A percentile compares a stretch with the other conserved stretches of the same genome.
Conservation (phyloP, 495 filamentous ascomycete genomes). For the Xylaria acuta region DNA sequence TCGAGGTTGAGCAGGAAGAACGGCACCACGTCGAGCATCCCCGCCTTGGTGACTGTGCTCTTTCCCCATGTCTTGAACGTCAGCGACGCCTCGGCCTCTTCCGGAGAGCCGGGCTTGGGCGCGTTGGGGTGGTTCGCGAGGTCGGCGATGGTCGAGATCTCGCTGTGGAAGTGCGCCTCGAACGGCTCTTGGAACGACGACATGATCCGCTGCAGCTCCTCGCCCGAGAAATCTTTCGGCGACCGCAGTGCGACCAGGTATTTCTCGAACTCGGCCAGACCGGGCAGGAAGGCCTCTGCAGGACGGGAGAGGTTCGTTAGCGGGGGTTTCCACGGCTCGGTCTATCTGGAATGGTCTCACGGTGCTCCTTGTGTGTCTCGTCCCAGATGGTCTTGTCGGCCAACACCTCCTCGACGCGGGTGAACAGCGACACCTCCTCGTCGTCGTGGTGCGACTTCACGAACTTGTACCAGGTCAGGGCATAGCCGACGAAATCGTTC, state of each 20-base stretch:
- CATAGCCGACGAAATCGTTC: conserved; percentile 59
- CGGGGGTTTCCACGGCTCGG: background rate
- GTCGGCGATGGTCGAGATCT: conserved; percentile 58
- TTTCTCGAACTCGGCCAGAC: conserved; percentile 53
- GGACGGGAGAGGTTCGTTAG: background rate
- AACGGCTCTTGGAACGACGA: conserved; percentile 53
- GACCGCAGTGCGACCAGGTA: conserved; percentile 50
- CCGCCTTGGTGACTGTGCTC: conserved; percentile 57
- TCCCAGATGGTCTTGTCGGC: conserved; percentile 53
- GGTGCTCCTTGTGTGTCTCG: conserved; percentile 58
- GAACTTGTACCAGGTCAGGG: conserved; percentile 57
- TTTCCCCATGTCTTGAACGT: conserved; percentile 55
- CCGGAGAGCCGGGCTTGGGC: conserved; percentile 51
- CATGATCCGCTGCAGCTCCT: conserved; percentile 56
- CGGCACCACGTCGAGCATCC: conserved; percentile 56
- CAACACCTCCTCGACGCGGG: conserved; percentile 57
- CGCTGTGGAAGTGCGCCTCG: conserved; percentile 59
- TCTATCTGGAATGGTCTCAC: conserved; percentile 30
- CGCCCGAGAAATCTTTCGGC: conserved; percentile 48
- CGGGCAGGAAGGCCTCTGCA: conserved; percentile 56
- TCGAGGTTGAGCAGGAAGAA: conserved; percentile 66
- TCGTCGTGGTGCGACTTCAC: conserved; percentile 62
- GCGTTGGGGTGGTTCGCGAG: conserved; percentile 54
- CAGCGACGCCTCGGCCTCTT: conserved; percentile 41
- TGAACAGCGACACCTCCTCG: conserved; percentile 59